These are phyloP conservation scores for Amphibolis antarctica DNA, from an alignment of 106 monocot genomes.

Conservation along the genomic window DNA sequence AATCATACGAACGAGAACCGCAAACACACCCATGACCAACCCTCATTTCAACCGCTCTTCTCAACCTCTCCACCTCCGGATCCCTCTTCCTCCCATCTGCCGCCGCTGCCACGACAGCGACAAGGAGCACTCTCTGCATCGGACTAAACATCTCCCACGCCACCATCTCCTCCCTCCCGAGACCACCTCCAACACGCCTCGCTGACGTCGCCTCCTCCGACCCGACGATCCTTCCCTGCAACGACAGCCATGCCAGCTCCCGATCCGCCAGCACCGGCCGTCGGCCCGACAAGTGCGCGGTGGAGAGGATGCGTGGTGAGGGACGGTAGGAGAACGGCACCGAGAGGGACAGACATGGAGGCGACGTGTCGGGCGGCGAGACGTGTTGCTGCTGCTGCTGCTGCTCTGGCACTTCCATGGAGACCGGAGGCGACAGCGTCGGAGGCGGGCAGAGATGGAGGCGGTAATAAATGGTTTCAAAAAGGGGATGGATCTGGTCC, in stretches of 20 bases:
- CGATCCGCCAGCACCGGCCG: neutral
- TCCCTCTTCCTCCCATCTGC: conserved; percentile 18
- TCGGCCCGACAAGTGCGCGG: too few relatives aligned
- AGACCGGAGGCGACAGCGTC: too few relatives aligned
- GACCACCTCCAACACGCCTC: conserved; percentile 17
- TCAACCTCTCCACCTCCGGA: conserved; percentile 30
- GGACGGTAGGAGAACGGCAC: too few relatives aligned
- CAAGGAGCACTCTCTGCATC: conserved; percentile 58
- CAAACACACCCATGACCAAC: conserved; percentile 17
- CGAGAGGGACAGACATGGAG: too few relatives aligned
- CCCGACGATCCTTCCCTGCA: conserved; percentile 61
- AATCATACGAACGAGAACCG: neutral
- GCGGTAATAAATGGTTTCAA: too few relatives aligned
- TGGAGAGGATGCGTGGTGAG: too few relatives aligned
- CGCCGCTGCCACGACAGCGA: conserved; percentile 53
- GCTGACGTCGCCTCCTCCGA: conserved; percentile 56
- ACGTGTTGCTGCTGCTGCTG: too few relatives aligned
- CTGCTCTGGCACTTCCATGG: too few relatives aligned
- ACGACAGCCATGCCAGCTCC: conserved; percentile 45
- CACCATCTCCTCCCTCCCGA: conserved; percentile 32
- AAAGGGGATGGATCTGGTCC: too few relatives aligned
- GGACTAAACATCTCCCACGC: conserved; percentile 84
- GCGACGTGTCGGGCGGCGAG: too few relatives aligned
- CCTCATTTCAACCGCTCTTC: conserved; percentile 55
- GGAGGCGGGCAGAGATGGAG: too few relatives aligned